Evolutionary conservation across 2,329 filamentous ascomycete genomes (phyloP), one percentile per base, ranked within the genome.

Genomic region (Aciculosporium take): DNA sequence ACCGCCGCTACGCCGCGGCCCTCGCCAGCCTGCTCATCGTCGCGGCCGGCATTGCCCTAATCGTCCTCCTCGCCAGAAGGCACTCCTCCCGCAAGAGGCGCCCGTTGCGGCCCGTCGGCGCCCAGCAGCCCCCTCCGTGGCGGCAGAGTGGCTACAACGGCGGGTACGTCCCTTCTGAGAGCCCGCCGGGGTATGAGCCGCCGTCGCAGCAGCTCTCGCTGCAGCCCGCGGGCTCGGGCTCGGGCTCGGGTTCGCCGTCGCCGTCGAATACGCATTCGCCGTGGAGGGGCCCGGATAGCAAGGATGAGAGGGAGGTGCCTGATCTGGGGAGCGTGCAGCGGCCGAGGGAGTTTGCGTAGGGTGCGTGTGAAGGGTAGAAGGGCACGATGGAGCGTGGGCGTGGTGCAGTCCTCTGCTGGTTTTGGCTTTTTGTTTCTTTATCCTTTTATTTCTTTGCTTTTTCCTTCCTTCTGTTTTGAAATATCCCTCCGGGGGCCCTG

Each of bases 21-120:
- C 63, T 74, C n/a, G 61, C 66, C 7, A 66, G 61, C 20, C 52
- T 72, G 25, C 55, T 72, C 25, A 55, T 73, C 37, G 38, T 68
- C 29, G 53, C 66, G 45, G 55, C 71, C 5, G 55, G 59, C 25
- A 53, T 67, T 6, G 25, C 34, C 37, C 48, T 70, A 18, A 48
- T 63, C 39, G 53, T 62, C 34, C 58, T 56, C 39, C 51, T 58
- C 34, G 53, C 55, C 27, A 50, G 49, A 27, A 50, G 47, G 40
- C 57, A 51, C 41, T 37, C 57, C 38, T 45, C 49, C 35, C 54
- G 48, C 32, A 50, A 49, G 37, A 51, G 39, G 41, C 31, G 42
- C 29, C 20, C 42, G 33, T 37, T 44, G 42, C 42, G 42, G 10
- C 29, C 39, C 12, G 36, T 43, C 5, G 43, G 39, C n/a, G 49